A percentile compares a stretch with the other conserved stretches of the same genome.
phyloP scores from a whole-genome alignment of 2,329 filamentous ascomycete species.

The Ophiognomonia clavigignenti-juglandacearum region DNA sequence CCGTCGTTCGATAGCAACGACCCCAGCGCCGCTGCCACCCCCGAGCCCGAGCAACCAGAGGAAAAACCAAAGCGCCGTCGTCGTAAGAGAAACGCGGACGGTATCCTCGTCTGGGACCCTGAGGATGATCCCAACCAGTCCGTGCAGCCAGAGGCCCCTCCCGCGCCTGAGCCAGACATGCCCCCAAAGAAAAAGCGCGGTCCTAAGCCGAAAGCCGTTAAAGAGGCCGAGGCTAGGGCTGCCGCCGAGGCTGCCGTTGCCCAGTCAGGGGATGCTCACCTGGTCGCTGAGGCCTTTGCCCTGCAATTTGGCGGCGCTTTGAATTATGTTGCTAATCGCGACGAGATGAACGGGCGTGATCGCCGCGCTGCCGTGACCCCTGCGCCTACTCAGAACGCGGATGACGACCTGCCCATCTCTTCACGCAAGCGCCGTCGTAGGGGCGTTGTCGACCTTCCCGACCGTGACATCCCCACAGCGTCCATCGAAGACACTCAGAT shows the following conservation, averaged over 20 bases:
- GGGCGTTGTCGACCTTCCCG: background rate
- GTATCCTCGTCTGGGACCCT: constrained; percentile 9
- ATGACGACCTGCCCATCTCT: background rate
- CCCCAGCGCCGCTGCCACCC: constrained; percentile 47
- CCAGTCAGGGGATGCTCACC: too few species aligned
- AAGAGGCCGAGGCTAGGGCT: constrained; percentile 13
- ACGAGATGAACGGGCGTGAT: too few species aligned
- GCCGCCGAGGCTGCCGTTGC: constrained; percentile 12
- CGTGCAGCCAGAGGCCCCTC: constrained; percentile 6
- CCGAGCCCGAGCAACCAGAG: constrained; percentile 23
- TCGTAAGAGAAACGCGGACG: constrained; percentile 13
- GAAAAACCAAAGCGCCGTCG: constrained; percentile 9
- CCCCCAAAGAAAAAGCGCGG: constrained; percentile 12
- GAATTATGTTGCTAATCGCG: too few species aligned
- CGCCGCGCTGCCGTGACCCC: background rate
- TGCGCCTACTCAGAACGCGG: background rate
- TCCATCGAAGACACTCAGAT: constrained; percentile 8
- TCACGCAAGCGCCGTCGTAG: constrained; percentile 14
- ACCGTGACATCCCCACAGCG: constrained; percentile 5
- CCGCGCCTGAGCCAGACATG: constrained; percentile 10
- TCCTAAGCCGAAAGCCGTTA: constrained; percentile 13
- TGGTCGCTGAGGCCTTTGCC: too few species aligned
- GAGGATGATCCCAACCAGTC: constrained; percentile 1
- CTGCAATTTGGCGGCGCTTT: too few species aligned
- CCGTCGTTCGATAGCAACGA: constrained; percentile 48